Base-by-base conservation (phyloP, 257 asterid species). In the Dorcoceras hygrometricum region DNA sequence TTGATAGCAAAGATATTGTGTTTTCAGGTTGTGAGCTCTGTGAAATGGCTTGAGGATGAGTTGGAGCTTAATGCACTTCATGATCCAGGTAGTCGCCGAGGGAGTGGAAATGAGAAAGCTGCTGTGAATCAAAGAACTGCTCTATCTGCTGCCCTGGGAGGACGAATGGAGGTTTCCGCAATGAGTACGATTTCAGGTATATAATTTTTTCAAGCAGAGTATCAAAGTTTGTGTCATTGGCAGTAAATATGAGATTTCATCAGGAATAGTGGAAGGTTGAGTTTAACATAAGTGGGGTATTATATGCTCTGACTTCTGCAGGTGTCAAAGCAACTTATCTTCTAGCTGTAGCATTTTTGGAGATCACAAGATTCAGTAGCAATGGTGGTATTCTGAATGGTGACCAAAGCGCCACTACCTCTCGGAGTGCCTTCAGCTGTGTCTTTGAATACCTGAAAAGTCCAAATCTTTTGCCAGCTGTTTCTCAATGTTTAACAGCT, bases 1-100 rank as follows among this genome's bases (percentile, higher is more conserved):
- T 67, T 65, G 66, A 75, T 59, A 69, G 62, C 26, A 62, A 67
- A 46, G 57, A 36, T 75, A 54, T 22, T 59, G 54, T 48, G 14
- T 48, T 66, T 76, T 39, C 84, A 94, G 99, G 99, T 94, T 67
- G 99, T 94, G 74, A 94, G 99, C 84, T 89, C 99, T 64, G 97
- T 94, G 75, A 90, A 94, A 74, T 94, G 99, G 99, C 99, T 94
- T 79, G 99, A 94, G 81, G 99, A 94, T 85, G 99, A 94, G 87
- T 84, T 94, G 89, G 99, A 94, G 83, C 95, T 94, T 63, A 94
- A 91, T 73, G 96, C 98, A 69, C 98, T 94, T 77, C 99, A 94
- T 76, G 90, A 88, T 82, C 99, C 99, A 59, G 95, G 96, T 76
- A 94, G 97, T 74, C 83, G 87, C 71, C 87, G 88, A 57, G 99